Conservation (phyloP, 345 rosid genomes). For the Mallotus nudiflorus region DNA sequence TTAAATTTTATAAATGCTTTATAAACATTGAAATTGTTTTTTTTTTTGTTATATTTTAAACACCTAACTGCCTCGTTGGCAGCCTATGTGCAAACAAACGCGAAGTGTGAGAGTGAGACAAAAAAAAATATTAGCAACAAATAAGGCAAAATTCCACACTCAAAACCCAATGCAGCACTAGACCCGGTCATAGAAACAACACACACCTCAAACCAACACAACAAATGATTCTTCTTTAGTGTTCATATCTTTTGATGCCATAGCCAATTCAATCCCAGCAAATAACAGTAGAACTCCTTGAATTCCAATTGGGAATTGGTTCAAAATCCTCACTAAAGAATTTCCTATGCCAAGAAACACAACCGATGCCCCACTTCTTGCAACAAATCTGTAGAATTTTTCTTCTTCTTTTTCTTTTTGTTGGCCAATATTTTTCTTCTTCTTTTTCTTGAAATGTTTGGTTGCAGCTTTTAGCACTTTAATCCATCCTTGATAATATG, state of each 20-base stretch:
- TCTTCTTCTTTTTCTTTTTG: no score
- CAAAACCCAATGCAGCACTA: slow-evolving; percentile 88
- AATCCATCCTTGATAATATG: no score
- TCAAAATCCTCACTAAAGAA: slow-evolving; percentile 71
- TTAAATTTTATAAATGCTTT: no score
- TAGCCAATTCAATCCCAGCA: slow-evolving; percentile 54
- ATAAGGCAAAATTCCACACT: slow-evolving; percentile 65
- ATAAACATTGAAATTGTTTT: no score
- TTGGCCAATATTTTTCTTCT: no score
- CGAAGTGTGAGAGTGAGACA: no score
- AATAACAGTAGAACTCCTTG: slow-evolving; percentile 80
- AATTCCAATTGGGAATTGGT: slow-evolving; percentile 77
- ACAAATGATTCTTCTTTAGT: slow-evolving; percentile 42
- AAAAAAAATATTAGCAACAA: slow-evolving; percentile 69
- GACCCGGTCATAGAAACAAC: slow-evolving; percentile 86
- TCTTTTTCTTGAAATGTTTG: no score
- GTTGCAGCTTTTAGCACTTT: no score
- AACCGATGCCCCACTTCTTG: slow-evolving; percentile 71
- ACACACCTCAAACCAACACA: slow-evolving; percentile 65
- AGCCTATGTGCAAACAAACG: no score
- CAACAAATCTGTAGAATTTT: slow-evolving; percentile 83
- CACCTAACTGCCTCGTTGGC: no score
- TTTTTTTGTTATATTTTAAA: no score
- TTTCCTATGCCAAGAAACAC: slow-evolving; percentile 67
- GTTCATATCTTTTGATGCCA: slow-evolving; percentile 65